Conservation (phyloP, 257 asterid genomes). For the Solanum chiquidenum region DNA sequence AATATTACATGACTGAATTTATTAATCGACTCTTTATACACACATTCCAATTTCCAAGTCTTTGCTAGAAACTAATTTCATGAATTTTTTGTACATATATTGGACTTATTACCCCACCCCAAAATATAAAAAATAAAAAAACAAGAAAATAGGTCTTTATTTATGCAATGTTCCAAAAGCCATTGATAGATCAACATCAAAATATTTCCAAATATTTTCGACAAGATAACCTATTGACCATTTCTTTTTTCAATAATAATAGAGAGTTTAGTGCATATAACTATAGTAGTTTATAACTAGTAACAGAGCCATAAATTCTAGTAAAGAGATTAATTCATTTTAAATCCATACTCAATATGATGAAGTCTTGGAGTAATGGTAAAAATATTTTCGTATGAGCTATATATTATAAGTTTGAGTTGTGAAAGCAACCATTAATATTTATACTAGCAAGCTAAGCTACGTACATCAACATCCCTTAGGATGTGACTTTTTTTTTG, state of each 20-base stretch:
- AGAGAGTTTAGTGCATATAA: not conserved
- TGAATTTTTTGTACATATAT: not conserved
- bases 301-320: too few relatives aligned
- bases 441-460: not conserved
- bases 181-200: not conserved
- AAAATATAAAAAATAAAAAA: not conserved
- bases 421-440: not conserved
- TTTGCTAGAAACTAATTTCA: not conserved
- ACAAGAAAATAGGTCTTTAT: not conserved
- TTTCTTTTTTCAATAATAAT: not conserved
- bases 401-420: not conserved
- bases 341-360: not conserved
- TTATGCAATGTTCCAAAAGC: not conserved
- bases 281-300: not conserved
- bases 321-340: not conserved
- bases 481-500: too few relatives aligned
- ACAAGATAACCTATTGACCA: not conserved
- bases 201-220: not conserved
- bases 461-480: not conserved
- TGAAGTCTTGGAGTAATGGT: too few relatives aligned
- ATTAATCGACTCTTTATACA: not conserved
- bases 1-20: not conserved
- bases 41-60: not conserved
- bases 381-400: not conserved
- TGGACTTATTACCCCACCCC: not conserved